Evolutionary conservation across 192 early-diverging fungal genomes (phyloP), one percentile per base, ranked within the genome.

Genomic region (Coemansia sp.): DNA sequence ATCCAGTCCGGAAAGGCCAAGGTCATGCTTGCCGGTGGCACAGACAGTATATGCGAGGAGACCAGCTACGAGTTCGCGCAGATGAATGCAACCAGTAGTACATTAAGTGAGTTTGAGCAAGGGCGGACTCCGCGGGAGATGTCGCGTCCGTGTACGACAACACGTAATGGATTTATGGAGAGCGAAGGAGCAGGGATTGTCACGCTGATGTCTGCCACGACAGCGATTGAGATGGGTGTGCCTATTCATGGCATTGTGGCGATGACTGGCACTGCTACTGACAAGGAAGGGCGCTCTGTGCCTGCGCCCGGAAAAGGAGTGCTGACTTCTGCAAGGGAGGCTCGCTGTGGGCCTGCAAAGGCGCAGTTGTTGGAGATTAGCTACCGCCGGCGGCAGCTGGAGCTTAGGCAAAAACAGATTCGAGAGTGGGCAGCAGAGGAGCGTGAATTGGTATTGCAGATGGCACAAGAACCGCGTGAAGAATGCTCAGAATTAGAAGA

Each of bases 291-390:
- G 53, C 87, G 93, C 57, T 93, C 92, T 14, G 87, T 96, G 36
- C 94, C 94, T 36, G 94, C 94, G 52, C 94, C 93, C 70, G 94
- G 94, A 32, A 89, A 92, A 70, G 94, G 94, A 81, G 91, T 96
- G 62, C 75, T 96, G 64, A 94, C 94, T 32, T 92, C 91, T 50
- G 94, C 92, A 59, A 87, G 91, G 36, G 93, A 96, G 76, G 67
- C 46, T 1, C 19, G 46, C 0, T 62, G 70, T 24, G 85, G 85
- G 30, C 17, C 36, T 2, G 32, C 25, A 7, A 33, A 19, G 39
- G 17, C 33, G 11, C 92, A 88, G 59, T 76, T 93, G 54, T 77
- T 95, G 76, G 88, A 92, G 75, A 88, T 95, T 73, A 87, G 89
- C 67, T 96, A 95, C 85, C 90, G 95, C 67, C 83, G 84, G 55